phyloP scores from a whole-genome alignment of 1,139 yeast species.

The Nematodospora anomalae region DNA sequence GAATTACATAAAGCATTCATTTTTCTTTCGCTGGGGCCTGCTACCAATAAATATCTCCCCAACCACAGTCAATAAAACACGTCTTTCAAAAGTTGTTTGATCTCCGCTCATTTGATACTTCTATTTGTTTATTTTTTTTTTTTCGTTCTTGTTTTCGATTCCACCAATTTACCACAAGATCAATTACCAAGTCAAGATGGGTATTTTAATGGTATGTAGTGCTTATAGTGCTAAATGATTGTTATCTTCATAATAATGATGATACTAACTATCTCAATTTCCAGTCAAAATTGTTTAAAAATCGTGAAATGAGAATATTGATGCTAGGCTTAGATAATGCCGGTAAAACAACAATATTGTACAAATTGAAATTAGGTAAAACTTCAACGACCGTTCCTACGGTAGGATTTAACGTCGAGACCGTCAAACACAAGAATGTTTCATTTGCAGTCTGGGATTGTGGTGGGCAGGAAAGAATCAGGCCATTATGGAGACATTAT shows the following conservation, averaged over 20 bases:
- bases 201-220: conserved; percentile 12
- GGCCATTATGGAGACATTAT: conserved; percentile 94
- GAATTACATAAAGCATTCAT: no score
- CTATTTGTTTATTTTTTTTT: no score
- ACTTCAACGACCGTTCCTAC: conserved; percentile 87
- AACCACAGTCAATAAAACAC: neutral
- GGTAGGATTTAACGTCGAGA: conserved; percentile 92
- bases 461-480: conserved; percentile 89
- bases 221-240: neutral
- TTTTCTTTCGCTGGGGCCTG: no score
- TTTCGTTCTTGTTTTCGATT: no score
- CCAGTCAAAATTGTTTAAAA: conserved; percentile 54
- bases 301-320: conserved; percentile 68
- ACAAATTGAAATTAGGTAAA: conserved; percentile 72
- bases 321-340: conserved; percentile 94
- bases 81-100: neutral
- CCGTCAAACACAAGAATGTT: conserved; percentile 83
- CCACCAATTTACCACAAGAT: no score
- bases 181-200: conserved; percentile 11
- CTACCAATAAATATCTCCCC: no score
- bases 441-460: conserved; percentile 97
- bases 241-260: neutral
- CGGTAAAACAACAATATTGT: conserved; percentile 81
- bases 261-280: neutral
- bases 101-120: neutral